A percentile compares a stretch with the other conserved stretches of the same genome.
Conservation (phyloP, 306 rosid genomes). For the Prinsepia uniflora region DNA sequence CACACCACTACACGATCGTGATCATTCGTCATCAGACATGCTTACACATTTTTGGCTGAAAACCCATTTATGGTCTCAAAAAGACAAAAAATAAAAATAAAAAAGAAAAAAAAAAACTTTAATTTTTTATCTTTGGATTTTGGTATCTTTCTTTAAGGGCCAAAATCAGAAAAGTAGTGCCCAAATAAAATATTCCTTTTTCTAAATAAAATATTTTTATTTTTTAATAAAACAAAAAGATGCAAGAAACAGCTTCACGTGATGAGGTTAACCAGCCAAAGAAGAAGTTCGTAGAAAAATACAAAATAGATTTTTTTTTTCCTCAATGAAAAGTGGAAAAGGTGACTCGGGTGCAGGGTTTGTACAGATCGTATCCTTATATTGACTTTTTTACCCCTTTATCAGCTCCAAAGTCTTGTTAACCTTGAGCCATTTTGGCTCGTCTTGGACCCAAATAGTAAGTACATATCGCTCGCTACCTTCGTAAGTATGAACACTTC, state of each 20-base stretch:
- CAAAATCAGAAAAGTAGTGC: slow-evolving; percentile 13
- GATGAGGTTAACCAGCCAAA: slow-evolving; percentile 16
- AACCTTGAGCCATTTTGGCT: slow-evolving; percentile 2
- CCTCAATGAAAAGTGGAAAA: neutral
- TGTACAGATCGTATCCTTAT: neutral
- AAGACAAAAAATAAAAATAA: no score
- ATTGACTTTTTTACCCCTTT: slow-evolving; percentile 9
- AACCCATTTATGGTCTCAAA: neutral
- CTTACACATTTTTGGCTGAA: neutral
- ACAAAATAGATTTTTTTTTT: slow-evolving; percentile 3
- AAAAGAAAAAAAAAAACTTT: no score
- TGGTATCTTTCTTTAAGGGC: slow-evolving; percentile 7
- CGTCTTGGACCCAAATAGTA: neutral
- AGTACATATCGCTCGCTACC: neutral
- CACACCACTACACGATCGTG: neutral
- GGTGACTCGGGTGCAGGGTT: neutral
- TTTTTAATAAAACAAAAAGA: neutral
- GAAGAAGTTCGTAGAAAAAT: neutral
- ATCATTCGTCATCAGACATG: slow-evolving; percentile 4
- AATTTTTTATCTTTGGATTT: slow-evolving; percentile 11
- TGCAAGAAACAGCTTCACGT: slow-evolving; percentile 51
- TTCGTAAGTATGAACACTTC: neutral
- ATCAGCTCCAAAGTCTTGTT: neutral
- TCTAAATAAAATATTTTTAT: no score
- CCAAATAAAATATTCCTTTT: neutral